Base-by-base conservation (phyloP, 495 filamentous ascomycete species). In the Choiromyces venosus region DNA sequence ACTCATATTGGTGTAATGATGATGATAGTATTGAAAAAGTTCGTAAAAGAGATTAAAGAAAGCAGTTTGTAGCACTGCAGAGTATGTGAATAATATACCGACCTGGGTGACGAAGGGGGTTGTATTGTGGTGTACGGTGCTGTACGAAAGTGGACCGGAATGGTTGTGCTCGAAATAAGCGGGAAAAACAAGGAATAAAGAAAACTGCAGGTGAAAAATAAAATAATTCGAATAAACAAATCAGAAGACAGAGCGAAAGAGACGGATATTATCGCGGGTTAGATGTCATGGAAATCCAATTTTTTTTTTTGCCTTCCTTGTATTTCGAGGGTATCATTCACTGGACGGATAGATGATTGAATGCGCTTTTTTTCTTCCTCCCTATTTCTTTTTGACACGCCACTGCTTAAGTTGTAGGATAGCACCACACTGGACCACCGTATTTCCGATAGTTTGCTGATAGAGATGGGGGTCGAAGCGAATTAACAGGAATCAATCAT, bases 121-220 rank as follows among this genome's bases (percentile, higher is more conserved):
- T 69, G 61, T 73, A 72, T 66, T 64, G 73, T 74, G 61, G 65
- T 72, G 74, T 73, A 72, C 70, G 66, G 73, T 74, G 61, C 67
- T 72, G 74, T 77, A 66, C 61, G 56, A 77, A 73, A 61, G 52
- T 6, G 52, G 33, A 61, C 52, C 25, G 52, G 52, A 61, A 61
- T 33, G 25, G 52, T 33, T 4, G 52, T 29, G 70, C 67, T 70
- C 70, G 69, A 74, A 73, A 77, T 64, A 77, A 77, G 67, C 74
- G 76, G 75, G 75, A 77, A 73, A 77, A 74, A 77, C 69, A 67
- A 74, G 44, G 66, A 77, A 77, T 76, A 77, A 76, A 35, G n/a
- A n/a, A 52, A 65, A 65, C 37, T 71, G 52, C 37, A 40, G 40
- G 36, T 40, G 52, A 36, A 38, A 71, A 71, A 71, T n/a, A 68